Conservation (phyloP, 495 filamentous ascomycete species). For the Penicillium cinerascens region DNA sequence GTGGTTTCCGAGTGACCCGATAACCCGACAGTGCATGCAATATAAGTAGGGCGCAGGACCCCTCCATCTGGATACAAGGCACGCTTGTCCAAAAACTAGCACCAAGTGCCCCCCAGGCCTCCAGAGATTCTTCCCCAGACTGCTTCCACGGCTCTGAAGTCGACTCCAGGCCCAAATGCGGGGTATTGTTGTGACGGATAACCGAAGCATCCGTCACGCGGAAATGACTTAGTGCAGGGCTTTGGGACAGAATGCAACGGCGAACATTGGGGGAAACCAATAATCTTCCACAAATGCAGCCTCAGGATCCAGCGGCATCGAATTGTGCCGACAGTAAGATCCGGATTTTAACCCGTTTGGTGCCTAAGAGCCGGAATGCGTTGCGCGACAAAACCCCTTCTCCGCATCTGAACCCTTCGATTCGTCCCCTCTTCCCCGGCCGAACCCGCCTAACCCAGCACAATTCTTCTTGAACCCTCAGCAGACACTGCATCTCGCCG, state of each 20-base stretch:
- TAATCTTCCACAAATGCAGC: neutral
- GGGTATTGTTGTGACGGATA: constrained; percentile 16
- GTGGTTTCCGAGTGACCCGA: neutral
- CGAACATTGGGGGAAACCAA: constrained; percentile 4
- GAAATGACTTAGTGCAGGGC: constrained; percentile 9
- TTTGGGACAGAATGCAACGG: constrained; percentile 5
- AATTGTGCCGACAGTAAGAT: neutral
- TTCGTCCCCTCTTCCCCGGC: constrained; percentile 22
- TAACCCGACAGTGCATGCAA: neutral
- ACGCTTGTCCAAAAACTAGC: neutral
- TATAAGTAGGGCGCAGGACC: neutral
- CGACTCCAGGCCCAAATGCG: constrained; percentile 9
- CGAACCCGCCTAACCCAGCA: constrained; percentile 10
- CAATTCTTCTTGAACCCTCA: constrained; percentile 5
- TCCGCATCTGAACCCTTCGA: constrained; percentile 23
- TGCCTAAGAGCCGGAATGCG: neutral
- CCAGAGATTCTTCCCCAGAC: neutral
- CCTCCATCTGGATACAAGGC: neutral
- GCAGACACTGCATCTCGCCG: neutral
- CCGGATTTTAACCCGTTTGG: constrained; percentile 10
- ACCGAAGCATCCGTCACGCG: constrained; percentile 22
- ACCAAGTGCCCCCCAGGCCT: neutral
- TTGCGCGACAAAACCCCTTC: constrained; percentile 6
- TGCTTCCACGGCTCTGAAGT: neutral
- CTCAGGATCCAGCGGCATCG: neutral